Base-by-base conservation (phyloP, 164 flowering plant species). In the Buxus sempervirens region DNA sequence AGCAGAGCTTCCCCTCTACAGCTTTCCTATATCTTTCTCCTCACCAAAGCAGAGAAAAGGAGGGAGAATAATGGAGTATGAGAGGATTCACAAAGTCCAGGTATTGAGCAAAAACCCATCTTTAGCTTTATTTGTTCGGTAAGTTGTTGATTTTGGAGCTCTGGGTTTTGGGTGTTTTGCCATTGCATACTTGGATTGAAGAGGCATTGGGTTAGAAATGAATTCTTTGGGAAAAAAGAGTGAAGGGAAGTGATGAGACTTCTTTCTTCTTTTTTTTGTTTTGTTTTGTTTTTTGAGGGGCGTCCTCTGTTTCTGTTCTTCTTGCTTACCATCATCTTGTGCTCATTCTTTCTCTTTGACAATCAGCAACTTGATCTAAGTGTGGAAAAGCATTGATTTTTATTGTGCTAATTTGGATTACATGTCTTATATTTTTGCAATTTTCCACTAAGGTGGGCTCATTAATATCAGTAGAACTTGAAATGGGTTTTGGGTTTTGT, bases 81-180 rank as follows among this genome's bases (percentile, higher is more conserved):
- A 90, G 79, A 82, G 97, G 88, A 90, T 92, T 73, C 80, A 90
- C 75, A 90, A 90, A 75, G 83, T 76, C 69, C 90, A 88, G 93
- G 97, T 91, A 78, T 42, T 48, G 21, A 28, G 45, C 15, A 22
- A 32, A 32, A 21, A 54, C 69, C 76, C 72, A 66, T 24, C 13
- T 62, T 64, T 38, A 1, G 24, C 38, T 16, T 61, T 18, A 42
- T 6, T 10, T 20, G 22, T 58, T 64, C 68, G 26, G 58, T 25
- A 58, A 59, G 51, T 22, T 60, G 19, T 15, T 45, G 56, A 28
- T 53, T 3, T 6, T 63, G 62, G 68, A 9, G 57, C 24, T 15
- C 26, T 54, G 23, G 23, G 27, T 48, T n/a, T 28, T 25, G 64
- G 26, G 22, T 23, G 0, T 2, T 22, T 22, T 55, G 62, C 55